Evolutionary conservation across 345 rosid species (phyloP), one percentile per base, ranked within the genome.

Genomic region (Balakata baccata): DNA sequence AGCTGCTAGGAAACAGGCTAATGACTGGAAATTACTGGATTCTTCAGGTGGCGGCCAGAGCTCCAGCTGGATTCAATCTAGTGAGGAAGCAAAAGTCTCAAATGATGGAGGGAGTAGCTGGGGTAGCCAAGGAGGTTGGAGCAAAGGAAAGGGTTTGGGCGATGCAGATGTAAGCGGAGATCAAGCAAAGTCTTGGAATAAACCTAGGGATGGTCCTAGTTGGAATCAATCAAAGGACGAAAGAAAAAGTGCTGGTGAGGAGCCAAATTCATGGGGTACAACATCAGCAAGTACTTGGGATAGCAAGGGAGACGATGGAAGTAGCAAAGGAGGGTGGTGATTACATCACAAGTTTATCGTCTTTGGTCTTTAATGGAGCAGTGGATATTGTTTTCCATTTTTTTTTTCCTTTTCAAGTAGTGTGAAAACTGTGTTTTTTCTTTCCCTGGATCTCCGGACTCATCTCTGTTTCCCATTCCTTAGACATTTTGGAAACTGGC

Each of bases 291-390:
- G 84, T 64, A 67, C 80, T 43, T 75, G 86, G 81, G 81, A 75
- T 60, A 62, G 64, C 69, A 77, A 77, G 57, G 81, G 79, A 39
- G 71, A 73, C 5, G 77, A 22, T 56, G 83, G 80, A 64, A 50
- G 79, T 45, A 59, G 69, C 74, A 75, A 78, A 61, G 84, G 86
- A 57, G 84, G 84, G 67, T 80, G 83, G 85, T 80, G 74, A 70
- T 52, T 13, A 67, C 25, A 22, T 3, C 18, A 46, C 51, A 39
- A 22, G 54, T 13, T 47, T 56, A 47, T 37, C 20, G 16, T 13
- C 14, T 11, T 11, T 70, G 64, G 49, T 58, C 16, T n/a, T 16
- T 47, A 12, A 11, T 12, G 53, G 56, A 37, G 34, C 60, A 71
- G 79, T 78, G 68, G 10, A 62, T 74, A 70, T 50, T 43, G 45